phyloP scores from a whole-genome alignment of 2,329 filamentous ascomycete genomes.

The Epichloe glyceriae region DNA sequence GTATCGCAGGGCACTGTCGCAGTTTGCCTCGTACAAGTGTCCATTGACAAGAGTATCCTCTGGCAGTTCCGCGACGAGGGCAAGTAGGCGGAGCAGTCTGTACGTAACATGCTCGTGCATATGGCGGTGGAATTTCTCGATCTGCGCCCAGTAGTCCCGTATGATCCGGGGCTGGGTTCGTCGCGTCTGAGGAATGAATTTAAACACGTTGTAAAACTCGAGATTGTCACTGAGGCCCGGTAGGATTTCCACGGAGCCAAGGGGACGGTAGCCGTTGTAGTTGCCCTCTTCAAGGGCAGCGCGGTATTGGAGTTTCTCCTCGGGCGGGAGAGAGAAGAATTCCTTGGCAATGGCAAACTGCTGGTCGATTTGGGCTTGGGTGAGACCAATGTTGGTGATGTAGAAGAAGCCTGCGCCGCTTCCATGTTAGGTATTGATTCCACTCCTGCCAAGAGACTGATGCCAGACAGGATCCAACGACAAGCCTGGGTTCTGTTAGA shows the following conservation, averaged over 20 bases:
- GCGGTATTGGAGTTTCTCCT: constrained; percentile 47
- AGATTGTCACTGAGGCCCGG: constrained; percentile 24
- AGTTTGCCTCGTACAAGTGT: constrained; percentile 40
- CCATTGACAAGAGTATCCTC: constrained; percentile 39
- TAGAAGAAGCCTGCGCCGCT: constrained; percentile 40
- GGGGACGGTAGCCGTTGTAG: constrained; percentile 43
- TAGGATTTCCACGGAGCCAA: constrained; percentile 23
- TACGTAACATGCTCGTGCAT: constrained; percentile 20
- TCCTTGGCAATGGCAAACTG: constrained; percentile 49
- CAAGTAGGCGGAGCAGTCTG: constrained; percentile 23
- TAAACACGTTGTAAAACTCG: constrained; percentile 28
- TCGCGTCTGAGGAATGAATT: constrained; percentile 23
- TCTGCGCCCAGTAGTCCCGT: constrained; percentile 16
- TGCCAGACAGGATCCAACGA: too few species aligned
- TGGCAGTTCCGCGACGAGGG: constrained; percentile 42
- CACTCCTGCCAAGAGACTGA: neutral
- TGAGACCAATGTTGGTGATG: constrained; percentile 48
- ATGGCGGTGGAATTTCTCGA: constrained; percentile 22
- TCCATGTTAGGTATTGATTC: neutral
- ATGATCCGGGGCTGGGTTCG: constrained; percentile 21
- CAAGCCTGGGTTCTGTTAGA: neutral
- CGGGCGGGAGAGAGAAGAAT: constrained; percentile 41
- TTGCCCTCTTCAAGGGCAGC: constrained; percentile 36
- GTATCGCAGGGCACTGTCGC: constrained; percentile 45
- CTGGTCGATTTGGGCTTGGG: constrained; percentile 43